Percentiles rank a stretch among this genome's conserved stretches.
phyloP scores from a whole-genome alignment of 2,329 filamentous ascomycete genomes.

The Diaporthe caulivora region DNA sequence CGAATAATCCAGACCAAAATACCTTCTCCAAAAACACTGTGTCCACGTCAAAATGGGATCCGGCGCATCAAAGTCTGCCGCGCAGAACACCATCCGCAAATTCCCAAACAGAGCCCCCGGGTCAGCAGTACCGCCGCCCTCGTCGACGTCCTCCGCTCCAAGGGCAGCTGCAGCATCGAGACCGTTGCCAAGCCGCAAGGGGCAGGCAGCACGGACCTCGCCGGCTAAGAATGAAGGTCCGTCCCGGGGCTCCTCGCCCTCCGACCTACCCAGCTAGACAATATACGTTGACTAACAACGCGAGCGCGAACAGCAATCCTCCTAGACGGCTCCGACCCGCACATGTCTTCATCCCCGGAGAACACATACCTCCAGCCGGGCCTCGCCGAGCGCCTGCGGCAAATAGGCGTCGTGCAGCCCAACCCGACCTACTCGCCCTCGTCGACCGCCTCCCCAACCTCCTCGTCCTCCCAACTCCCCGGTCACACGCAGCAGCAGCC shows the following conservation, averaged over 20 bases:
- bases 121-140: slow-evolving; percentile 36
- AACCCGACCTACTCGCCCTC: slow-evolving; percentile 67
- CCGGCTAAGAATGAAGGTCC: slow-evolving; percentile 45
- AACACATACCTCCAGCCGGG: slow-evolving; percentile 48
- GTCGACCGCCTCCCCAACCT: slow-evolving; percentile 54
- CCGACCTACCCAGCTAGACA: too few species aligned
- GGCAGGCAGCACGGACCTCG: slow-evolving; percentile 39
- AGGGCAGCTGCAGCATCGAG: slow-evolving; percentile 26
- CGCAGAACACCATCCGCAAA: slow-evolving; percentile 40
- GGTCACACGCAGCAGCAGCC: neutral
- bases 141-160: slow-evolving; percentile 12
- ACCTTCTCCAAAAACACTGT: neutral
- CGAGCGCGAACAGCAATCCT: slow-evolving; percentile 51
- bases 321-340: slow-evolving; percentile 56
- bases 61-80: slow-evolving; percentile 38
- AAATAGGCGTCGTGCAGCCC: slow-evolving; percentile 68
- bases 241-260: slow-evolving; percentile 5
- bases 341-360: slow-evolving; percentile 47
- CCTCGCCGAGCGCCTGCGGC: slow-evolving; percentile 64
- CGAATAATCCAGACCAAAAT: too few species aligned
- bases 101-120: slow-evolving; percentile 47
- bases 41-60: slow-evolving; percentile 35
- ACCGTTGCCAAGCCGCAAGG: slow-evolving; percentile 11
- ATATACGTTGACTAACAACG: neutral
- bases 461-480: slow-evolving; percentile 5